Percentiles rank a stretch among this genome's conserved stretches.
Evolutionary conservation across 2,329 filamentous ascomycete genomes (phyloP).

Genomic region (Beauveria sp.): DNA sequence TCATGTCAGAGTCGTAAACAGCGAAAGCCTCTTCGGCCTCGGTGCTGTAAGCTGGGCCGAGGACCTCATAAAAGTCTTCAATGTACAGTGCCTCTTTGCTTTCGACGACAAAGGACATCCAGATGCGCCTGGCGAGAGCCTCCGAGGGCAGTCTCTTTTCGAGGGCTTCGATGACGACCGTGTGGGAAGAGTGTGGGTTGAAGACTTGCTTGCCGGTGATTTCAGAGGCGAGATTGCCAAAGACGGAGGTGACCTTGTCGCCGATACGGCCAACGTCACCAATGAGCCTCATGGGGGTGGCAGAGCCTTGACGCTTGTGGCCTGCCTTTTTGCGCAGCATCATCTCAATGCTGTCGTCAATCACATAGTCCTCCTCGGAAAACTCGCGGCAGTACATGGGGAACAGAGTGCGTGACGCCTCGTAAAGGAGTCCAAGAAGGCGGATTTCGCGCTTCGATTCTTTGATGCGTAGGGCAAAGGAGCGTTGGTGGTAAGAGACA

Average conservation of each 20-base stretch:
- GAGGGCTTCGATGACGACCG: conserved; percentile 79
- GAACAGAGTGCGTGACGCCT: conserved; percentile 81
- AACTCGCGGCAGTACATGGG: conserved; percentile 91
- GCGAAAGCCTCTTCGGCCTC: conserved; percentile 83
- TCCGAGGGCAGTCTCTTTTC: conserved; percentile 80
- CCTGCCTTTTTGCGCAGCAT: conserved; percentile 50
- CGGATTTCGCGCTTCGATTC: conserved; percentile 81
- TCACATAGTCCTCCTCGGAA: conserved; percentile 81
- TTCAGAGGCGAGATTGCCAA: conserved; percentile 88
- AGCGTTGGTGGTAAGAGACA: conserved; percentile 77
- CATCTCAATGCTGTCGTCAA: conserved; percentile 75
- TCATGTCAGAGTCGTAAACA: conserved; percentile 75
- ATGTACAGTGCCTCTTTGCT: conserved; percentile 69
- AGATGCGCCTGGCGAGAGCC: conserved; percentile 86
- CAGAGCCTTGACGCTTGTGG: conserved; percentile 48
- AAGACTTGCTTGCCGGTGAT: conserved; percentile 95
- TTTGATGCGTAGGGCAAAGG: conserved; percentile 76
- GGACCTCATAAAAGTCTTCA: conserved; percentile 82
- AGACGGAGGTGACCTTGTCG: conserved; percentile 87
- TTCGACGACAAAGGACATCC: conserved; percentile 97
- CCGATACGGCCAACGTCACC: conserved; percentile 72
- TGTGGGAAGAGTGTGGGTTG: conserved; percentile 84
- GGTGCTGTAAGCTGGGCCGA: conserved; percentile 63
- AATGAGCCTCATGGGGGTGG: conserved; percentile 72
- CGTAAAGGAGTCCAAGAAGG: conserved; percentile 77